Evolutionary conservation across 768 basidiomycete genomes (phyloP), one percentile per base, ranked within the genome.

Genomic region (Termitomyces sp.): DNA sequence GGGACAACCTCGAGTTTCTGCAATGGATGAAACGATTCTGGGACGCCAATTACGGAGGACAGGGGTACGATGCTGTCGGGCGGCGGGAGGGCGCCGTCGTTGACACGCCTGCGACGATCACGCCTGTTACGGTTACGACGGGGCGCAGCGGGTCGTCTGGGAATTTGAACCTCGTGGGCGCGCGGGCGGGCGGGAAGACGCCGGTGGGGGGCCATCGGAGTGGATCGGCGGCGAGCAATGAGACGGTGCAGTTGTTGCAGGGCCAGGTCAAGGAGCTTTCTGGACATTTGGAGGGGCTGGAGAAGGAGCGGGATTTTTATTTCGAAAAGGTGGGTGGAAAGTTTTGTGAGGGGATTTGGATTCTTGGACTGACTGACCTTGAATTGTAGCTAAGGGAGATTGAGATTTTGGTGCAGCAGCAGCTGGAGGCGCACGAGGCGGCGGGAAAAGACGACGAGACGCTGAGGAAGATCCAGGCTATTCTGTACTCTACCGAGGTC

Each of bases 261-360:
- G 73, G 76, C 0, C 93, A 98, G 72, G 77, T 97, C 57, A 81
- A 84, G 62, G 97, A 98, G 62, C 79, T 97, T 77, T 83, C 84
- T 37, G 71, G 77, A 0, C 89, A 93, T 68, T 76, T 97, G 63
- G 94, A 95, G 69, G 91, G 92, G 1, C 76, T 98, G 41, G 95
- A 98, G 79, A 98, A 95, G 78, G 97, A 99, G 75, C 78, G 95
- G 48, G 95, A 98, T 72, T 98, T 99, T 73, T 99, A 99, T 75
- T 99, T 98, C 73, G 87, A 90, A 68, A 99, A 98, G 85, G 95
- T 96, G 65, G 49, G 80, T 66, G 31, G 34, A 9, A 42, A 11
- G 30, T 30, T 30, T 7, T 39, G 4, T 39, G 37, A 18, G 37
- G 7, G 37, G 37, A 16, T 6, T 16, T 39, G 37, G 37, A 16